Evolutionary conservation across 257 asterid species (phyloP).

Genomic region (Nemophila menziesii): DNA sequence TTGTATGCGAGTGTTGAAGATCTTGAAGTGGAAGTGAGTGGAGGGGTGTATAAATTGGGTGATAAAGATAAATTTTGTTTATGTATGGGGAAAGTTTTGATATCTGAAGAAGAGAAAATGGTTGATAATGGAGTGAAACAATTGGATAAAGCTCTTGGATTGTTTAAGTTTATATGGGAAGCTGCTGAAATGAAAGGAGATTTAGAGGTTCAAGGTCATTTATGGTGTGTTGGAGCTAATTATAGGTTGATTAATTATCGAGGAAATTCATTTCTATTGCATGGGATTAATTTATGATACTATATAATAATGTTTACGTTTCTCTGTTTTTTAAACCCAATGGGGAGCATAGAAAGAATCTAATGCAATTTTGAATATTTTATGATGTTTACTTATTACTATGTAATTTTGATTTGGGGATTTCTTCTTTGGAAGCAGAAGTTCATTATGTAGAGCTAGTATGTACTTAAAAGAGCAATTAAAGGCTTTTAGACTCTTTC

Average conservation of each 20-base stretch:
- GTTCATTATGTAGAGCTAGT: too few relatives aligned
- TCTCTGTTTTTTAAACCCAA: too few relatives aligned
- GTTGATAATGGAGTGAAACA: constrained; percentile 52
- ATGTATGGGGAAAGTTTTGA: constrained; percentile 71
- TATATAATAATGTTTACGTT: too few relatives aligned
- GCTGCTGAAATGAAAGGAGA: constrained; percentile 61
- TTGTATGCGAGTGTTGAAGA: constrained; percentile 46
- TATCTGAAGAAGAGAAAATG: constrained; percentile 44
- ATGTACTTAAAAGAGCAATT: too few relatives aligned
- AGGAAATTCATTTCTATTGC: constrained; percentile 51
- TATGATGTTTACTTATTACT: too few relatives aligned
- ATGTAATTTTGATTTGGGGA: too few relatives aligned
- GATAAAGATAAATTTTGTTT: constrained; percentile 32
- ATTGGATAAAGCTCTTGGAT: constrained; percentile 57
- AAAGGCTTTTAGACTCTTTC: too few relatives aligned
- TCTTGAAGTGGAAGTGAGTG: constrained; percentile 64
- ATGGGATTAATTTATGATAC: constrained; percentile 38
- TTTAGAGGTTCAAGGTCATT: constrained; percentile 76
- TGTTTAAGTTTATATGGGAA: constrained; percentile 84
- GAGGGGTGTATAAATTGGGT: constrained; percentile 47
- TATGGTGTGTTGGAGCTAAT: constrained; percentile 80
- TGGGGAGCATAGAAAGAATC: too few relatives aligned
- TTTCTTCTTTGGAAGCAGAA: too few relatives aligned
- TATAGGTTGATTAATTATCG: constrained; percentile 39
- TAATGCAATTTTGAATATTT: too few relatives aligned